Evolutionary conservation across 2,329 filamentous ascomycete genomes (phyloP).

Genomic region (Trichothecium sympodiale): DNA sequence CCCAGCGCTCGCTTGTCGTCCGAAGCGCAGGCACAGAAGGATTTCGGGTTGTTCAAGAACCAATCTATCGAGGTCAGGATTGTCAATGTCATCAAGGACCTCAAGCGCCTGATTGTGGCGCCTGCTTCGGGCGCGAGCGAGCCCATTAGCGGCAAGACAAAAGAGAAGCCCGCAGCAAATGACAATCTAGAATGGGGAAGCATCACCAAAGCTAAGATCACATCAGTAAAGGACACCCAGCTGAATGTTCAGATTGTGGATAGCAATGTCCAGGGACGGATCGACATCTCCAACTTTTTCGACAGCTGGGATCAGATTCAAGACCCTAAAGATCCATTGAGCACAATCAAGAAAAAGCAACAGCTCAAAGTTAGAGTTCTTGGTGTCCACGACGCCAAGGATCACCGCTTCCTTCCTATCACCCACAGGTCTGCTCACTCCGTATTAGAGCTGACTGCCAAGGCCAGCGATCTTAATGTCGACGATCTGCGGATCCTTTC

Average conservation of each 20-base stretch:
- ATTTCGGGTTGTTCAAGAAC: conserved; percentile 69
- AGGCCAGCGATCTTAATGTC: conserved; percentile 53
- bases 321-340: conserved; percentile 70
- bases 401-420: conserved; percentile 84
- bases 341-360: conserved; percentile 59
- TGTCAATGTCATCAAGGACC: conserved; percentile 57
- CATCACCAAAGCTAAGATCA: conserved; percentile 63
- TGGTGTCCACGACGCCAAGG: conserved; percentile 80
- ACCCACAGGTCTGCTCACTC: conserved; percentile 73
- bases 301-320: conserved; percentile 79
- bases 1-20: conserved; percentile 67
- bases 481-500: conserved; percentile 42
- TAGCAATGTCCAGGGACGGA: conserved; percentile 63
- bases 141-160: conserved; percentile 23
- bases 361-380: conserved; percentile 65
- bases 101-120: conserved; percentile 54
- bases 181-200: conserved; percentile 66
- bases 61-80: conserved; percentile 68
- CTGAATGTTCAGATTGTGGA: conserved; percentile 83
- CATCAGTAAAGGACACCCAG: conserved; percentile 83
- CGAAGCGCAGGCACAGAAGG: conserved; percentile 54
- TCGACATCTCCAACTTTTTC: conserved; percentile 86
- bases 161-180: conserved; percentile 30
- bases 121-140: conserved; percentile 34
- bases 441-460: conserved; percentile 80